Evolutionary conservation across 345 rosid genomes (phyloP).

Genomic region (Citrus reticulata): DNA sequence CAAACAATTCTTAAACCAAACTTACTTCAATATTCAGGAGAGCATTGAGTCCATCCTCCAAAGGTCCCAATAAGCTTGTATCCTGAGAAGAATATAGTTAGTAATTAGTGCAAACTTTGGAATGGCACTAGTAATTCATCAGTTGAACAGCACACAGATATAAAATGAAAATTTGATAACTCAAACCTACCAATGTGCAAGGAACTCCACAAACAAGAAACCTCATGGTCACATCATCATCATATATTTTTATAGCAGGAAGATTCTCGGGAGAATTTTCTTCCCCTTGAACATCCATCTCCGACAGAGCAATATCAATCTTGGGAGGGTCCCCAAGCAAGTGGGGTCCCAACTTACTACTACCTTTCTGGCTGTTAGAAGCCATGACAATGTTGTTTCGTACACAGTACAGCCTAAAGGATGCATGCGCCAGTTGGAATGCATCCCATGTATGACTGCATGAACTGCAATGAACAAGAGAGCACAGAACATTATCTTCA

Average conservation of each 20-base stretch:
- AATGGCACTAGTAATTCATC: constrained; percentile 1
- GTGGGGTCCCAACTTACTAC: constrained; percentile 53
- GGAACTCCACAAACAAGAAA: constrained; percentile 89
- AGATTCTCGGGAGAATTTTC: constrained; percentile 69
- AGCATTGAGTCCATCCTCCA: constrained; percentile 94
- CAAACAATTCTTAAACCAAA: constrained; percentile 16
- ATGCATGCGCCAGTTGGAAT: constrained; percentile 84
- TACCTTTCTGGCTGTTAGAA: constrained; percentile 39
- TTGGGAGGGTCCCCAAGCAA: constrained; percentile 93
- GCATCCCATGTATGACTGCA: constrained; percentile 92
- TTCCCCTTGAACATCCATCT: constrained; percentile 61
- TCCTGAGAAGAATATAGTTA: constrained; percentile 51
- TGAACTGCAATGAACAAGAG: constrained; percentile 59
- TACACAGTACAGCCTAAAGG: constrained; percentile 73
- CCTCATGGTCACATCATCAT: constrained; percentile 81
- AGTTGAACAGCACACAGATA: constrained; percentile 17
- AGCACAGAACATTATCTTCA: background rate
- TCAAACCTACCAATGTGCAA: constrained; percentile 51
- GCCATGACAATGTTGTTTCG: constrained; percentile 32
- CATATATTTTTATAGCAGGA: constrained; percentile 87
- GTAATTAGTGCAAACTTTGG: constrained; percentile 11
- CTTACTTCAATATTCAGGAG: constrained; percentile 93
- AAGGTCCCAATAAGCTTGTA: constrained; percentile 51
- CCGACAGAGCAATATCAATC: constrained; percentile 64
- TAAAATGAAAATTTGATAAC: constrained; percentile 10